These are phyloP conservation scores for Pleurotus sapidus DNA, from an alignment of 768 basidiomycete genomes.

Conservation along the genomic window DNA sequence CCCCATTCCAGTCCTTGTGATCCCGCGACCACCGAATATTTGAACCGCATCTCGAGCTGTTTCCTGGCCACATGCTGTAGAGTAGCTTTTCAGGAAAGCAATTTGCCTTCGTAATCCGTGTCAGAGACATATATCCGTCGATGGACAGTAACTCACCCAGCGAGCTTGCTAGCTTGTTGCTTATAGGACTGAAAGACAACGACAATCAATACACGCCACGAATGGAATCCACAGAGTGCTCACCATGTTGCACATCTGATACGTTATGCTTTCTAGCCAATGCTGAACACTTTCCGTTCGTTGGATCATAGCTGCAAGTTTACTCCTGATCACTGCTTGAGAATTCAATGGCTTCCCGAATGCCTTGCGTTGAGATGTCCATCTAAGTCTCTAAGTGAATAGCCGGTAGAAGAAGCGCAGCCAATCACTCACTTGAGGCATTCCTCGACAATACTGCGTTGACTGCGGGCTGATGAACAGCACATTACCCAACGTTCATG, in stretches of 20 bases:
- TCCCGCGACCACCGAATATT: conserved; percentile 85
- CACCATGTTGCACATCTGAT: conserved; percentile 87
- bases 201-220: conserved; percentile 16
- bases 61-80: conserved; percentile 60
- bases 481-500: conserved; percentile 90
- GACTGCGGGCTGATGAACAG: conserved; percentile 51
- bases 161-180: conserved; percentile 72
- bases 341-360: conserved; percentile 86
- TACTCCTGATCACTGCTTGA: conserved; percentile 84
- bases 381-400: conserved; percentile 36
- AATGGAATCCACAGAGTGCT: conserved; percentile 6
- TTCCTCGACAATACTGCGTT: conserved; percentile 63
- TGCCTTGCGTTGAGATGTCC: conserved; percentile 86
- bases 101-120: conserved; percentile 45
- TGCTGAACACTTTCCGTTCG: conserved; percentile 57
- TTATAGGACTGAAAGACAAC: conserved; percentile 48
- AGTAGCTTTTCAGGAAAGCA: conserved; percentile 69
- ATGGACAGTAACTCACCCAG: conserved; percentile 45
- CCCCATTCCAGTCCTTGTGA: conserved; percentile 84
- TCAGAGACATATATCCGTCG: not conserved
- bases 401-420: not conserved
- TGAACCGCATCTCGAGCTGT: conserved; percentile 58
- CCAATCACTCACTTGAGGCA: conserved; percentile 64
- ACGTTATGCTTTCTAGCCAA: conserved; percentile 79
- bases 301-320: conserved; percentile 88